A percentile compares a stretch with the other conserved stretches of the same genome.
Evolutionary conservation across 805 yeast genomes (phyloP).

Genomic region (Yarrowia sp.): DNA sequence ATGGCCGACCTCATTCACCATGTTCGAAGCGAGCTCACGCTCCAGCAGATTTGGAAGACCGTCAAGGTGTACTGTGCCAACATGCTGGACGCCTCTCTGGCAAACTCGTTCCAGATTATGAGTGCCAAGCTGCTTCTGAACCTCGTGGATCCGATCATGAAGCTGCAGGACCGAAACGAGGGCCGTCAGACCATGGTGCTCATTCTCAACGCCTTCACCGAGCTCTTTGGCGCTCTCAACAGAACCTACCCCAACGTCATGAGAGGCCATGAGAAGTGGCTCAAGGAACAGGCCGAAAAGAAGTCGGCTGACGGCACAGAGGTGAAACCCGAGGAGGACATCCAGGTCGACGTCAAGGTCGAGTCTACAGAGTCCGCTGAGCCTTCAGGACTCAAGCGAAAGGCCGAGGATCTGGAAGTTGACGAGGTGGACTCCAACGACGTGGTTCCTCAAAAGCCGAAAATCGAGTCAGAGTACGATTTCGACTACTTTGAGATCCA

Average conservation of each 20-base stretch:
- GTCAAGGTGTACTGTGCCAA: constrained; percentile 81
- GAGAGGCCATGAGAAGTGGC: constrained; percentile 62
- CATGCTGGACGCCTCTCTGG: constrained; percentile 79
- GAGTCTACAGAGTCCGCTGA: not conserved
- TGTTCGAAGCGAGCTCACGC: constrained; percentile 80
- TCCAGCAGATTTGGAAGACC: constrained; percentile 85
- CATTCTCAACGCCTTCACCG: constrained; percentile 86
- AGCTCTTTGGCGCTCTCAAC: constrained; percentile 78
- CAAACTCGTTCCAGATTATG: constrained; percentile 93
- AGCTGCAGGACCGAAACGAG: constrained; percentile 79
- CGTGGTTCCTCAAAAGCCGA: constrained; percentile 8
- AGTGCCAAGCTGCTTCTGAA: constrained; percentile 89
- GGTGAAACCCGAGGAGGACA: not conserved
- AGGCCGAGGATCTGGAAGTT: constrained; percentile 6
- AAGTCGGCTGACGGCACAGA: not conserved
- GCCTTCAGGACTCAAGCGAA: constrained; percentile 5
- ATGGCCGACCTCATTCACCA: constrained; percentile 96
- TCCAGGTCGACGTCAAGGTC: constrained; percentile 12
- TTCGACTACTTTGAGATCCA: constrained; percentile 55
- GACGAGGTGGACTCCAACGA: constrained; percentile 3
- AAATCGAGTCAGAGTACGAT: constrained; percentile 47
- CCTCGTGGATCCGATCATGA: constrained; percentile 85
- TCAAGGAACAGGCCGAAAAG: constrained; percentile 36
- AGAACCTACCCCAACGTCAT: constrained; percentile 71
- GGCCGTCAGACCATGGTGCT: constrained; percentile 83